Evolutionary conservation across 352 stramenopile genomes (phyloP), one percentile per base, ranked within the genome.

Genomic region (Poterioochromonas sp.): DNA sequence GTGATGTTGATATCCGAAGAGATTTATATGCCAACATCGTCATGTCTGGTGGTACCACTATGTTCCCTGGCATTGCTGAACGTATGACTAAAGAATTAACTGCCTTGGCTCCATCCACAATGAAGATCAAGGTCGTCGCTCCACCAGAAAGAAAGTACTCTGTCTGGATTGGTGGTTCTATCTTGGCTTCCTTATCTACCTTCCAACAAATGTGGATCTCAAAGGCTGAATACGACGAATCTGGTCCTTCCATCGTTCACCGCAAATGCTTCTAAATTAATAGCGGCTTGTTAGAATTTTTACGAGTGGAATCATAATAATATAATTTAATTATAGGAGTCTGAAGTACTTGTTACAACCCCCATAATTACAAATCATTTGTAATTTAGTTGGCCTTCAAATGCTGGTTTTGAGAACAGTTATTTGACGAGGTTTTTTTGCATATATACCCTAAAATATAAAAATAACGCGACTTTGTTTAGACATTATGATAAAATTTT

Each of bases 151-250:
- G 91, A 80, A 93, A 97, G 86, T 98, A 97, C 89, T 96, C 91
- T 43, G 92, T 96, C 18, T 98, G 93, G 94, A 97, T 98, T 86
- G 93, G 94, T 87, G 94, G 94, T 80, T 97, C 91, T 76, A 97
- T 98, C 83, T 83, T 98, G 53, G 87, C 93, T 32, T 97, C 92
- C 79, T 85, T 98, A n/a, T 95, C 92, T 73, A 97, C 94, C 73
- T 98, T 98, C 92, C 91, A 98, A 84, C 89, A 95, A 80, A 97
- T 98, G 92, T 98, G 93, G 93, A 97, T 98, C 85, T 92, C 89
- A 40, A 97, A 97, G 89, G 86, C 89, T 62, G 93, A 98, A 80
- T 98, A 98, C 85, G 94, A 98, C 76, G 94, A 98, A 84, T 92
- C 88, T 79, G 94, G 94, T 26, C 91, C 94, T 43, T 94, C 88